Percentiles rank a stretch among this genome's conserved stretches.
These are phyloP conservation scores for Petunia hybrid DNA, from an alignment of 305 asterid genomes.

Conservation along the genomic window DNA sequence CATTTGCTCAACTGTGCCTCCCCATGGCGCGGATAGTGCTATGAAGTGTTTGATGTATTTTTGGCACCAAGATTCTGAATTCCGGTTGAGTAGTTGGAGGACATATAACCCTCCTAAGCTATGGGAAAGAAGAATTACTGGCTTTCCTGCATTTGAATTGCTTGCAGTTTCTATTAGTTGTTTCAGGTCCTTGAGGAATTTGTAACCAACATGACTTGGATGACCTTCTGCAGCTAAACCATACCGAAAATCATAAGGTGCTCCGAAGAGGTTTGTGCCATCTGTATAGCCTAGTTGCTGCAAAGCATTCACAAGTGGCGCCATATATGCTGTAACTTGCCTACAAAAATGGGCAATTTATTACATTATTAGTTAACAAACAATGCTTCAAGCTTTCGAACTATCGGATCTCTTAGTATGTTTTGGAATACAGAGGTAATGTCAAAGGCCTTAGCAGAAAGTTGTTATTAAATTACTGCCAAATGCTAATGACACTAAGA, in stretches of 20 bases:
- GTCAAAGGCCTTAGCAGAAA: too few relatives aligned
- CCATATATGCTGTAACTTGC: slow-evolving; percentile 72
- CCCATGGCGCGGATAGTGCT: slow-evolving; percentile 89
- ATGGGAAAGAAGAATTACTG: slow-evolving; percentile 75
- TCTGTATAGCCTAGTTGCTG: slow-evolving; percentile 66
- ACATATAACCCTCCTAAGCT: slow-evolving; percentile 78
- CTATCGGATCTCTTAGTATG: too few relatives aligned
- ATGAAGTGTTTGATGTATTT: slow-evolving; percentile 73
- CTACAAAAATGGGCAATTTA: slow-evolving; percentile 45
- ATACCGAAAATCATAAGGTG: slow-evolving; percentile 89
- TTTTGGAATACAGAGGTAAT: too few relatives aligned
- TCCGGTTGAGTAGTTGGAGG: slow-evolving; percentile 63
- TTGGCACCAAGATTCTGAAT: slow-evolving; percentile 57
- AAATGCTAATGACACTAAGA: too few relatives aligned
- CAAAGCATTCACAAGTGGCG: slow-evolving; percentile 61
- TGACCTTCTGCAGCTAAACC: slow-evolving; percentile 76
- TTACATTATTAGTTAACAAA: too few relatives aligned
- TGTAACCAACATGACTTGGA: slow-evolving; percentile 59
- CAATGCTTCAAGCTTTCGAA: too few relatives aligned
- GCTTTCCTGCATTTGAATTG: slow-evolving; percentile 56
- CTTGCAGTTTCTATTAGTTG: slow-evolving; percentile 62
- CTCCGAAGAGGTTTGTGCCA: slow-evolving; percentile 75
- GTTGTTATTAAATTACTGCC: too few relatives aligned
- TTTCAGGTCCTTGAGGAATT: slow-evolving; percentile 61
- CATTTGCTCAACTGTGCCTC: slow-evolving; percentile 77